Evolutionary conservation across 176 grass and related monocot species (phyloP), one percentile per base, ranked within the genome.

Genomic region (Cymbopogon citratus): DNA sequence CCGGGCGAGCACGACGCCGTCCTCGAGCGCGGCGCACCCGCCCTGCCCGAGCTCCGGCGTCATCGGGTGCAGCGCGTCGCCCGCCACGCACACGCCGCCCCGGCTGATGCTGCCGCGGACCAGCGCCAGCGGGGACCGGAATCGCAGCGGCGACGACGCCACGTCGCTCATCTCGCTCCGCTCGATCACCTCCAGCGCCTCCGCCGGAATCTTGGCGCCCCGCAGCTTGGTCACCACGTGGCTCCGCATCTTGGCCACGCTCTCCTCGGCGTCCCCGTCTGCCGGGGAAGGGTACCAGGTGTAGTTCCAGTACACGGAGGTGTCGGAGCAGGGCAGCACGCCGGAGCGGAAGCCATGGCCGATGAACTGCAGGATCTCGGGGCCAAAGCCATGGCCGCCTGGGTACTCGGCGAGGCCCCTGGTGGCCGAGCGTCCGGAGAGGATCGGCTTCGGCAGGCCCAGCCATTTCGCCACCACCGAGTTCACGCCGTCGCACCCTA

Each of bases 11-110:
- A 93, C 85, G 56, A 95, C 81, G 67, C 90, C 80, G 28, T 95
- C 92, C 88, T 98, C 92, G 21, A 98, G 83, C 68, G 87, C 86
- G 3, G 80, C 45, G 82, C 92, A 91, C 9, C 76, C 90, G 39
- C 95, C 90, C 86, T 98, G 92, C 0, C 92, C 92, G 81, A 98
- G 62, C 31, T 98, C 92, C 0, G 96, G 90, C 7, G 87, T 95
- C 96, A 91, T 98, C n/a, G 92, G 87, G 86, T 95, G 96, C 21
- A 95, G 56, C 25, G 92, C 92, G 69, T 98, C 96, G 6, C 92
- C 92, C 4, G 87, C 85, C 10, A 95, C 92, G 79, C 91, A 95
- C 16, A 89, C 77, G 68, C 89, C 91, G 73, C 82, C 80, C 76
- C 74, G 76, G 85, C 44, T 80, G 75, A 98, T 89, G 38, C 84